Percentiles rank a stretch among this genome's conserved stretches.
Conservation (phyloP, 2,329 filamentous ascomycete genomes). For the Monosporascus cannonballus region DNA sequence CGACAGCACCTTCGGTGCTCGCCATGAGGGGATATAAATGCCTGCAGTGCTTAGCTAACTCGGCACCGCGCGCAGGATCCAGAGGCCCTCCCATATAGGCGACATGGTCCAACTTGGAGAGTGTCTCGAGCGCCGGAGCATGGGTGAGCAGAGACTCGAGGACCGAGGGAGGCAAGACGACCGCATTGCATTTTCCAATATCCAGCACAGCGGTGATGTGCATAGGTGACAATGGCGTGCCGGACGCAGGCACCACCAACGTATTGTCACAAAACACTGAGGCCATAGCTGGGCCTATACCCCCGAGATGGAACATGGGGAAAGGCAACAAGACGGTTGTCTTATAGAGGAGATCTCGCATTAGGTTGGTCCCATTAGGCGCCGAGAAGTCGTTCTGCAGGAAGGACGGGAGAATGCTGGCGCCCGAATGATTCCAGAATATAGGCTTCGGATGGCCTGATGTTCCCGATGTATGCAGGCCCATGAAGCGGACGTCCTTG, state of each 20-base stretch:
- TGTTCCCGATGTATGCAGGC: constrained; percentile 19
- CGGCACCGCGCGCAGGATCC: constrained; percentile 10
- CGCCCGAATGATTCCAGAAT: constrained; percentile 9
- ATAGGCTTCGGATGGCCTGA: constrained; percentile 19
- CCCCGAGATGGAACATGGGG: constrained; percentile 10
- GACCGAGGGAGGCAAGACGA: constrained; percentile 8
- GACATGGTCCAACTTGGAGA: constrained; percentile 6
- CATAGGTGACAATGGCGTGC: constrained; percentile 7
- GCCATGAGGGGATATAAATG: constrained; percentile 11
- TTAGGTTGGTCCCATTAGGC: background rate
- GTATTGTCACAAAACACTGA: constrained; percentile 5
- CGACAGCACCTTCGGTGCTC: constrained; percentile 11
- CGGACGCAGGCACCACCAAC: constrained; percentile 7
- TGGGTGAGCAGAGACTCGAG: constrained; percentile 11
- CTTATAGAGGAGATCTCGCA: constrained; percentile 1
- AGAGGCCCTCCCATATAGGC: constrained; percentile 12
- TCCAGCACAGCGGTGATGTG: constrained; percentile 9
- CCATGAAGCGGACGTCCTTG: constrained; percentile 10
- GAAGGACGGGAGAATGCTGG: constrained; percentile 1
- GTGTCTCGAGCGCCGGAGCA: constrained; percentile 7
- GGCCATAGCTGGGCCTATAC: constrained; percentile 3
- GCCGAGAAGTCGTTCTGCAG: constrained; percentile 1
- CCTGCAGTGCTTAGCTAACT: constrained; percentile 7
- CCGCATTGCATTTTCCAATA: constrained; percentile 4
- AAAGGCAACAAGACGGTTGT: constrained; percentile 2